phyloP scores from a whole-genome alignment of 345 rosid genomes.

The Gossypium bickii region DNA sequence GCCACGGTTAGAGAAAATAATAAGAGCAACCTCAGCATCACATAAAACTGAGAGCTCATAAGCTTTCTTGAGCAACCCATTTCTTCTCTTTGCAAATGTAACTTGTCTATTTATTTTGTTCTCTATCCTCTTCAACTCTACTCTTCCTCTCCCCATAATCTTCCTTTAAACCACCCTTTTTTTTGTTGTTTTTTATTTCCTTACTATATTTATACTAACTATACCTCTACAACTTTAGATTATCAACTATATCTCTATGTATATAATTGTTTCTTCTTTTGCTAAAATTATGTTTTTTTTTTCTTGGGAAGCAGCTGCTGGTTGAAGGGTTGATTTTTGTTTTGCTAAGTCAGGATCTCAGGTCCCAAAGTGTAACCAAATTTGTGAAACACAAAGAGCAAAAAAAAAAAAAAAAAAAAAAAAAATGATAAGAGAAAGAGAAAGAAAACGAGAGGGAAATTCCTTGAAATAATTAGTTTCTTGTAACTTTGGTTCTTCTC shows the following conservation, averaged over 20 bases:
- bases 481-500: neutral
- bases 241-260: conserved; percentile 14
- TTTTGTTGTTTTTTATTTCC: conserved; percentile 8
- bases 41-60: conserved; percentile 90
- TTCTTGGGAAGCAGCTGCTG: conserved; percentile 14
- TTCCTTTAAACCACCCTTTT: neutral
- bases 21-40: conserved; percentile 96
- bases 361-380: conserved; percentile 29
- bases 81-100: conserved; percentile 93
- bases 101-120: conserved; percentile 99
- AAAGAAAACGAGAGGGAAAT: conserved; percentile 26
- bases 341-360: conserved; percentile 19
- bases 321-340: conserved; percentile 21
- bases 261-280: conserved; percentile 21
- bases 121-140: conserved; percentile 98
- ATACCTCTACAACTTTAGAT: neutral
- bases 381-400: conserved; percentile 27
- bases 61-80: conserved; percentile 94
- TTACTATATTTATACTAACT: conserved; percentile 14
- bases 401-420: conserved; percentile 24
- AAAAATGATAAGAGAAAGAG: conserved; percentile 9
- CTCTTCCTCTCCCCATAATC: conserved; percentile 93
- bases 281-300: conserved; percentile 5
- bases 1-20: conserved; percentile 93
- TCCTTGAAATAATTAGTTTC: conserved; percentile 12